Evolutionary conservation across 1,139 yeast genomes (phyloP).

Genomic region (Magnusiomyces fungicola): DNA sequence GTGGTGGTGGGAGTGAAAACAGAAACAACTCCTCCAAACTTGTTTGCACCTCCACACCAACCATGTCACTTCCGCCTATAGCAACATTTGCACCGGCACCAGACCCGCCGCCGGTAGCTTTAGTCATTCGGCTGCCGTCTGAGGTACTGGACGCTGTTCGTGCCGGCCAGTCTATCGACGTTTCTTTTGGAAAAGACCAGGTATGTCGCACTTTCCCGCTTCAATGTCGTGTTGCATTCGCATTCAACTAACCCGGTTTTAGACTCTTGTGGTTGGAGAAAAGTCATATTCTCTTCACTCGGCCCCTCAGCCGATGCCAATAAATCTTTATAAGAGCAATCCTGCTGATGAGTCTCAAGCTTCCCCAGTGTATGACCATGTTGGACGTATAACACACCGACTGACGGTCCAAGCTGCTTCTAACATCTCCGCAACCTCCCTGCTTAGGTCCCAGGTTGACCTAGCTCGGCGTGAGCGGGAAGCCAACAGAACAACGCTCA

Average conservation of each 20-base stretch:
- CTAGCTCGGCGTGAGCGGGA: slow-evolving; percentile 20
- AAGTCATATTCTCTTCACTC: slow-evolving; percentile 4
- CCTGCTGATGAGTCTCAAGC: slow-evolving; percentile 4
- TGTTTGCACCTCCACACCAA: not conserved
- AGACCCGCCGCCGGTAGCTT: not conserved
- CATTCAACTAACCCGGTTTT: slow-evolving; percentile 5
- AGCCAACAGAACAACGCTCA: slow-evolving; percentile 21
- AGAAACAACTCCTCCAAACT: not conserved
- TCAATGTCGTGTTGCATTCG: not conserved
- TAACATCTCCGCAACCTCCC: slow-evolving; percentile 12
- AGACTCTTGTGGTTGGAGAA: slow-evolving; percentile 14
- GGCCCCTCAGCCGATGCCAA: slow-evolving; percentile 4
- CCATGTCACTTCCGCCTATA: not conserved
- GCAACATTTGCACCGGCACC: not conserved
- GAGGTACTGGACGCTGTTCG: not conserved
- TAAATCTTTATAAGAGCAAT: slow-evolving; percentile 9
- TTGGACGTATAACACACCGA: slow-evolving; percentile 24
- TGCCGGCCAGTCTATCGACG: not conserved
- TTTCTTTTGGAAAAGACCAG: slow-evolving; percentile 7
- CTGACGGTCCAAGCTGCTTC: slow-evolving; percentile 18
- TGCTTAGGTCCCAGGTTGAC: slow-evolving; percentile 21
- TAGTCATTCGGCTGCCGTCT: not conserved
- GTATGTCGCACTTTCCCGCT: slow-evolving; percentile 3
- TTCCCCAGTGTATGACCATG: slow-evolving; percentile 13
- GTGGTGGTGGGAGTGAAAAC: not conserved